Evolutionary conservation across 306 rosid genomes (phyloP), one percentile per base, ranked within the genome.

Genomic region (Cucurbita moschata): DNA sequence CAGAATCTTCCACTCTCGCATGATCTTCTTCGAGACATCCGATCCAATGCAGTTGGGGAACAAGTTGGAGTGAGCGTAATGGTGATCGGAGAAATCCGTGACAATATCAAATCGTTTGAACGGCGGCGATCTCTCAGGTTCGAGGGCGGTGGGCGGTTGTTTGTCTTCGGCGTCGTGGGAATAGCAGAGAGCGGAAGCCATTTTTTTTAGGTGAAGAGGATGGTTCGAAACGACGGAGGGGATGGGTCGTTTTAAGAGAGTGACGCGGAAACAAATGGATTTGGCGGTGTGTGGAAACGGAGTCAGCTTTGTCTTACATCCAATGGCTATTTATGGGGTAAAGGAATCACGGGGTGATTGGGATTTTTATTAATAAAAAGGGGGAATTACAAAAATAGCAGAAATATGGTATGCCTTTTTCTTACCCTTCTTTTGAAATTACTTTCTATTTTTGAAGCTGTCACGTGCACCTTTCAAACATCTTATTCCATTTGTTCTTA

Each of bases 1-100:
- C 0, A 89, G 81, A 39, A 73, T 81, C 56, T 76, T 79, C 96
- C 96, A 87, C 43, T 89, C 92, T 19, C 65, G 71, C 82, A 77
- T 82, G 71, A 89, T 82, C 69, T 40, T 58, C 72, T 79, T 87
- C 4, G 53, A 44, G 43, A 68, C 73, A 3, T 68, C 73, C 0
- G 73, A 47, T 47, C 73, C 73, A 68, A 68, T 46, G 56, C 57
- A 7, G 57, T 21, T 68, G 1, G 42, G 21, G 37, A 46, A 46
- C 11, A 14, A 7, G 73, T 68, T 68, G 0, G 73, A 46, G n/a
- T 47, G 21, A 21, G 73, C 57, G 73, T 68, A 68, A 5, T 47
- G 73, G 53, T 68, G 73, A 13, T 68, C 73, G 13, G 73, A 47
- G 10, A 21, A 47, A 14, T 68, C 73, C 40, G 21, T 47, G 12